Base-by-base conservation (phyloP, 495 filamentous ascomycete species). In the Aspergillus hancockii region DNA sequence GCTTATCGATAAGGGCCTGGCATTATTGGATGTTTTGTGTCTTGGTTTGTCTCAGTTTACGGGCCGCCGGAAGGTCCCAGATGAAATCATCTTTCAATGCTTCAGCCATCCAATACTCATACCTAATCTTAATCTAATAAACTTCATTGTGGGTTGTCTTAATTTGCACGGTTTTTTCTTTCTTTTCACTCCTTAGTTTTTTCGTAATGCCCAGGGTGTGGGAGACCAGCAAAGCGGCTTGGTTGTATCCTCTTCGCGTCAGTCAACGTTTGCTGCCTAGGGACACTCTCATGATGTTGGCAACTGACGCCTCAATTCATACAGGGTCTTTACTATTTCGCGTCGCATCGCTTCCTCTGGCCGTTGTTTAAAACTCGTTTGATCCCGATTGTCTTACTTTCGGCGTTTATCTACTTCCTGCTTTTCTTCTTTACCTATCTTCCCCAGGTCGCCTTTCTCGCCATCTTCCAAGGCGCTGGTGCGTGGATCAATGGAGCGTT, bases 401-500 rank as follows among this genome's bases (percentile, higher is more conserved):
- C 84, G 1, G 65, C 74, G 41, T 85, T 85, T 66, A 80, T 88
- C 41, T 83, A 87, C 56, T 75, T 79, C 16, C 75, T 83, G 52
- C 79, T 88, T 22, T 87, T 88, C 74, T 62, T 87, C 59, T 87
- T 83, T 67, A 71, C 81, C 25, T 86, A 85, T 62, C 75, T 81
- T 0, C 83, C 84, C 0, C 79, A 88, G 61, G 86, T 88, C 19
- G 84, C 83, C 21, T 85, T 89, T 64, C 75, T 89, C 25, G 75
- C 83, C 21, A 73, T 89, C 62, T 88, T 88, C 66, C 85, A 88
- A 65, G 78, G 81, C 6, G 64, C 56, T 6, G 74, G 78, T 2
- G 85, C 86, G 32, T 89, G 84, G 82, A 60, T 88, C 38, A 88
- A 81, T 67, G 86, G 78, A 41, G 82, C 82, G 14, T 80, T 88